Evolutionary conservation across 2,329 filamentous ascomycete genomes (phyloP).

Genomic region (Hysterium pulicare): DNA sequence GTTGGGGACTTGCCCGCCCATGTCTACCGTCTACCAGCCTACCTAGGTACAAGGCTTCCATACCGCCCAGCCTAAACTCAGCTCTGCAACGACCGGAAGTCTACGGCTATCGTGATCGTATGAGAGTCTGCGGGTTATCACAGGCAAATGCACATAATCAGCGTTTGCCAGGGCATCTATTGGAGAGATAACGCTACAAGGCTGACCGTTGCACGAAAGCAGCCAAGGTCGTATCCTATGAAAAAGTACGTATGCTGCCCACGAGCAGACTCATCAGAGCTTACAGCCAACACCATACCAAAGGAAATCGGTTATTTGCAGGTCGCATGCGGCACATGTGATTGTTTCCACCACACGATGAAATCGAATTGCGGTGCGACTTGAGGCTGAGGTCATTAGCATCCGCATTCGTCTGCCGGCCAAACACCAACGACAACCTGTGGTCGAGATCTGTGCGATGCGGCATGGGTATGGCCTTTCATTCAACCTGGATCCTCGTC

Average conservation of each 20-base stretch:
- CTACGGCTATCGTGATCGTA: neutral
- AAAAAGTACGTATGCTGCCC: neutral
- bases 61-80: neutral
- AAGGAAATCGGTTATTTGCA: conserved; percentile 13
- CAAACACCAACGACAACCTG: neutral
- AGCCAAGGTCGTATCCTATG: too few relatives aligned
- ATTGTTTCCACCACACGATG: conserved; percentile 1
- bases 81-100: neutral
- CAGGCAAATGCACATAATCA: neutral
- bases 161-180: neutral
- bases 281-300: conserved; percentile 1
- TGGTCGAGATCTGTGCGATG: neutral
- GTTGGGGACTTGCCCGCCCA: neutral
- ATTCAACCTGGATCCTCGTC: conserved; percentile 3
- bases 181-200: neutral
- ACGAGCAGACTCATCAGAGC: neutral
- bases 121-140: neutral
- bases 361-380: conserved; percentile 13
- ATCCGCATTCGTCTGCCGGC: neutral
- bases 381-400: conserved; percentile 10
- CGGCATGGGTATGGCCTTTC: neutral
- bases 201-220: conserved; percentile 1
- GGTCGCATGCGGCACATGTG: conserved; percentile 10
- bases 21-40: neutral
- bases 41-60: neutral